Base-by-base conservation (phyloP, 331 rosid species). In the Quercus phellos region DNA sequence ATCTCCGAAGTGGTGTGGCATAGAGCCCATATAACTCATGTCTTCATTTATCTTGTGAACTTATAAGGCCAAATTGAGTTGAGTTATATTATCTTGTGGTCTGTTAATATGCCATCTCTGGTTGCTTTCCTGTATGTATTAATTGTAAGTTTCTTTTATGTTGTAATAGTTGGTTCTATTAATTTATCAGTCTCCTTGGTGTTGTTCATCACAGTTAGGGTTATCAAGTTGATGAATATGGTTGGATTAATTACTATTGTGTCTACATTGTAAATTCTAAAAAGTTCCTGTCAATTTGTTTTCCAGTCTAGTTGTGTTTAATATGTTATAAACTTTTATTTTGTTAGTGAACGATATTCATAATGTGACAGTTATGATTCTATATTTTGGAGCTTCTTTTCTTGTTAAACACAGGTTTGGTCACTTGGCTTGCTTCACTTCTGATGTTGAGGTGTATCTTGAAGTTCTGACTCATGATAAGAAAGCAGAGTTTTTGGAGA, bases 341-440 rank as follows among this genome's bases (percentile, higher is more conserved):
- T 27, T 53, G 34, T 61, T 60, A 2, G 4, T 10, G 10, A 66
- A 18, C 2, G 18, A 66, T 66, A 32, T 66, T 66, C 16, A 32
- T 66, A n/a, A 27, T 78, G 32, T 11, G 60, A 51, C 76, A 42
- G 34, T 73, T 58, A 58, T 38, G 18, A 11, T 74, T 66, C 34
- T 73, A 51, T 50, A 61, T 51, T 72, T 51, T 75, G 80, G 73
- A 56, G 70, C 32, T 69, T 70, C 75, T 81, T 54, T 30, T 72
- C 73, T 81, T 81, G 64, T 50, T 74, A 80, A 75, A 76, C 78
- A 24, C 85, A 95, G 99, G 90, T 95, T 87, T 84, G 99, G 98
- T 84, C 94, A 95, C 88, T 85, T 95, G 85, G 86, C 94, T 75
- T 90, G 96, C 88, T 91, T 93, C 85, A 73, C 90, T 51, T 79